Evolutionary conservation across 441 rosid species (phyloP), one percentile per base, ranked within the genome.

Genomic region (Adansonia grandidieri): DNA sequence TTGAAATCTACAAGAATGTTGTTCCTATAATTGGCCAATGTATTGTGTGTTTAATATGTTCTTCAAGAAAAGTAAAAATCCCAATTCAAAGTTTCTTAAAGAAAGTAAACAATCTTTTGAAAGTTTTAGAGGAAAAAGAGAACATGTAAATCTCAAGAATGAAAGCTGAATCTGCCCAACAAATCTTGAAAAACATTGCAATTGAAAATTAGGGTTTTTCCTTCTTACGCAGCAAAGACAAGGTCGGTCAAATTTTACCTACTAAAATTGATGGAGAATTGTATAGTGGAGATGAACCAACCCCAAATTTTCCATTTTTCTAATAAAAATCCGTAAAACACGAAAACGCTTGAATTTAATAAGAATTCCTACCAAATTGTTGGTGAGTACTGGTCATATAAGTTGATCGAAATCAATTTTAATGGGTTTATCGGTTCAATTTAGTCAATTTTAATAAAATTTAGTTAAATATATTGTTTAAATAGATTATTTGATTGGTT

Each of bases 231-330:
- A 40, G 20, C 28, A 58, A 24, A 50, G 15, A 6, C 45, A 32
- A 65, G 19, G 1, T 28, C 51, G 45, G 74, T 71, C 62, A 64
- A 60, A 60, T 10, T 15, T 47, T 50, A 10, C 51, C 56, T 48
- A 54, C 13, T 15, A 15, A 6, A 9, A 44, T 44, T 44, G 76
- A 37, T 40, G 5, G 6, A 17, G 37, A 73, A 73, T 57, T 56
- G n/a, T 20, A 6, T 48, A 57, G 81, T 82, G 84, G 85, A 60
- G n/a, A 77, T 53, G 80, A 80, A 72, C 87, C 83, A 71, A 82
- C 64, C 84, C 80, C 7, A 47, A 47, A 6, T 47, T 47, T 5
- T 47, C 28, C 28, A 24, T 47, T 47, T 47, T 47, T 45, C 6
- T 60, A 9, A 20, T 60, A 20, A 60, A 13, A 22, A 24, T 24